Evolutionary conservation across 441 rosid genomes (phyloP), one percentile per base, ranked within the genome.

Genomic region (Erysimum pusillum): DNA sequence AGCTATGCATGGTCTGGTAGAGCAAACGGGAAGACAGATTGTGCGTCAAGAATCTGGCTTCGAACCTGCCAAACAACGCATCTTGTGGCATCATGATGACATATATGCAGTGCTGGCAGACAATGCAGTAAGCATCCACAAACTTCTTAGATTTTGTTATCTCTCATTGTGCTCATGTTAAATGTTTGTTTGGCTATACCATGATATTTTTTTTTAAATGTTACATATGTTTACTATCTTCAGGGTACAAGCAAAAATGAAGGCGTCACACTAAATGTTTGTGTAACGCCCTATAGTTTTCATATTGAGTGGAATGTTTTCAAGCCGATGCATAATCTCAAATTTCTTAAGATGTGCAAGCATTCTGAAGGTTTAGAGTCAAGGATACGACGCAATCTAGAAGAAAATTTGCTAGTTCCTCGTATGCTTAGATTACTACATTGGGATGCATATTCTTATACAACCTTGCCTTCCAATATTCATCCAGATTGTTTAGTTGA

Each of bases 1-100:
- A 14, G 0, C 46, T 54, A 82, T 87, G 81, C 88, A 83, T 69
- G 71, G 49, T 63, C 62, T 83, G 57, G 25, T 75, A 1, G 73
- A 76, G 63, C 61, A 76, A 44, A 56, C 67, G 80, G 82, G 83
- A 4, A 31, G 39, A 72, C 4, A 75, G 0, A 63, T 77, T 61
- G 80, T 81, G 25, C 44, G 48, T 4, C 3, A 10, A 20, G 53
- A 74, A 62, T 41, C 52, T 5, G 6, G 1, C 12, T 9, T 18
- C 3, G 15, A 2, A 6, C 36, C 45, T 6, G 22, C 18, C 20
- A 36, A 1, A 1, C 61, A 49, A 61, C 48, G 49, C 36, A 25
- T 71, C 59, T 48, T 71, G 58, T 36, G 49, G 67, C 15, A 44
- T 22, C 51, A 2, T 36, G 0, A 5, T 1, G 76, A 79, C 13